Conservation (phyloP, 306 rosid species). For the Gillenia trifoliata region DNA sequence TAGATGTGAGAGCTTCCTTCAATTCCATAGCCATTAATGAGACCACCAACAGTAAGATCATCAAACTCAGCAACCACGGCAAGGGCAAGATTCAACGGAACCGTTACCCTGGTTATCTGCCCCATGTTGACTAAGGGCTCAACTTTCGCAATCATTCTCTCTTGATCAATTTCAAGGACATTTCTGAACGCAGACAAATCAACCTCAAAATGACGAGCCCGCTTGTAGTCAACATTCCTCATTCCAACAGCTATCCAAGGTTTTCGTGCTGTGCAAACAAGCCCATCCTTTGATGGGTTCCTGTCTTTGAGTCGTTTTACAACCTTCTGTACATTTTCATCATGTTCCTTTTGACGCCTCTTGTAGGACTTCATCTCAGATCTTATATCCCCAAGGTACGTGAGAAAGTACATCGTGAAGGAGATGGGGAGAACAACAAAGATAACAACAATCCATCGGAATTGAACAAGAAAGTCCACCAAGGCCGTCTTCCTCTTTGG, state of each 20-base stretch:
- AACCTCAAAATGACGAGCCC: slow-evolving; percentile 95
- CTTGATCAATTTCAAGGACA: slow-evolving; percentile 63
- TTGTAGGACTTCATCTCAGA: slow-evolving; percentile 89
- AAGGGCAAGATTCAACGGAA: slow-evolving; percentile 82
- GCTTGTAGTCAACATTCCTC: slow-evolving; percentile 96
- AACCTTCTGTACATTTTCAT: slow-evolving; percentile 79
- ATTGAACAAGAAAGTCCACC: slow-evolving; percentile 79
- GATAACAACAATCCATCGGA: slow-evolving; percentile 86
- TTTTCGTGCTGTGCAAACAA: slow-evolving; percentile 94
- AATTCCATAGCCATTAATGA: slow-evolving; percentile 93
- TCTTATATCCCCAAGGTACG: slow-evolving; percentile 80
- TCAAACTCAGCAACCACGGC: slow-evolving; percentile 98
- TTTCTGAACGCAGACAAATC: slow-evolving; percentile 83
- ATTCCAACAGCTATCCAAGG: slow-evolving; percentile 98
- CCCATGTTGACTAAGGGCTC: slow-evolving; percentile 99
- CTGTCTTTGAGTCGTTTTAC: slow-evolving; percentile 85
- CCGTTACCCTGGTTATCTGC: slow-evolving; percentile 77
- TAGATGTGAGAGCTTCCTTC: slow-evolving; percentile 96
- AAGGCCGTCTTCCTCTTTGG: slow-evolving; percentile 86
- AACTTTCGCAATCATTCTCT: slow-evolving; percentile 78
- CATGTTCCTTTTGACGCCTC: slow-evolving; percentile 82
- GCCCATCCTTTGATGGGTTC: slow-evolving; percentile 81
- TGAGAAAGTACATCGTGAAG: slow-evolving; percentile 72
- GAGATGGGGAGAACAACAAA: slow-evolving; percentile 94
- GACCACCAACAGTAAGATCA: slow-evolving; percentile 98